A percentile compares a stretch with the other conserved stretches of the same genome.
Evolutionary conservation across 495 filamentous ascomycete species (phyloP).

Genomic region (Talaromyces wortmannii): DNA sequence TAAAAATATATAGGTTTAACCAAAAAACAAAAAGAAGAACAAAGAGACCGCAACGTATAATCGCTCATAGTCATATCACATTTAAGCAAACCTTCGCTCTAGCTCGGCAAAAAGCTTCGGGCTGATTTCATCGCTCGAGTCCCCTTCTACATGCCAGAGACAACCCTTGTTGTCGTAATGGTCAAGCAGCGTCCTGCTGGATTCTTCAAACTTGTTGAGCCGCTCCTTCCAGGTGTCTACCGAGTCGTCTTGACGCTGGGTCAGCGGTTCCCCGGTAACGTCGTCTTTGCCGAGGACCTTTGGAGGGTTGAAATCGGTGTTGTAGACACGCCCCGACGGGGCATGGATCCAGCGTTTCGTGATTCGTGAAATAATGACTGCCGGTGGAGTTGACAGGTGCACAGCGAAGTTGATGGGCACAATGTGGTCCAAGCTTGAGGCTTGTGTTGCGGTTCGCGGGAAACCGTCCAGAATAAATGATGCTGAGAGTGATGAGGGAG

Average conservation of each 20-base stretch:
- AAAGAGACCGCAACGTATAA: constrained; percentile 7
- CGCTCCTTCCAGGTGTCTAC: constrained; percentile 78
- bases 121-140: constrained; percentile 89
- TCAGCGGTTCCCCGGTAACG: constrained; percentile 80
- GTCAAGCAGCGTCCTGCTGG: constrained; percentile 74
- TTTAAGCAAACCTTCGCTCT: constrained; percentile 57
- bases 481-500: constrained; percentile 39
- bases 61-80: constrained; percentile 5
- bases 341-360: constrained; percentile 90
- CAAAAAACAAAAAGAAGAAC: neutral
- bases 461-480: constrained; percentile 97
- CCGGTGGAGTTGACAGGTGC: constrained; percentile 39
- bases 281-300: constrained; percentile 79
- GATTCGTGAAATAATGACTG: constrained; percentile 84
- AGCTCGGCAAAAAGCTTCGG: constrained; percentile 79
- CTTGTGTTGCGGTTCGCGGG: constrained; percentile 80
- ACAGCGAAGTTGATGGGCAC: constrained; percentile 92
- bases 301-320: constrained; percentile 84
- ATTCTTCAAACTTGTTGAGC: constrained; percentile 77
- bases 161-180: constrained; percentile 86
- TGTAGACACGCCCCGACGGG: constrained; percentile 87
- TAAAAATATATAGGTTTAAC: constrained; percentile 7
- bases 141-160: constrained; percentile 78
- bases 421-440: constrained; percentile 63
- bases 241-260: constrained; percentile 76